Conservation (phyloP, 441 rosid species). For the Pelargonium myrrhifolium region DNA sequence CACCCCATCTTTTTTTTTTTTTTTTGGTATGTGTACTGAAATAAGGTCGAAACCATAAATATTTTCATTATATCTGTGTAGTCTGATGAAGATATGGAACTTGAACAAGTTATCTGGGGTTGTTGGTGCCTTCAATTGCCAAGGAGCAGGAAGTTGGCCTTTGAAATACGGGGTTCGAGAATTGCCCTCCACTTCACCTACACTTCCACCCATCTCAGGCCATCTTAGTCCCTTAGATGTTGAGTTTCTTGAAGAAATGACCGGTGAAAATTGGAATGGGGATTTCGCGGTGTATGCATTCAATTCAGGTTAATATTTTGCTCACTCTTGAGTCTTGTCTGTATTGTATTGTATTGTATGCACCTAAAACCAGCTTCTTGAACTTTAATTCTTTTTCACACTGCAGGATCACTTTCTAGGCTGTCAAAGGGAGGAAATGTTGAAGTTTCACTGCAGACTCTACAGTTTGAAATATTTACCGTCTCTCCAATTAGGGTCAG, state of each 20-base stretch:
- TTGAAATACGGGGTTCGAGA: conserved; percentile 26
- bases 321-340: too few relatives aligned
- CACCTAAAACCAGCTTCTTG: conserved; percentile 10
- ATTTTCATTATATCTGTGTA: conserved; percentile 16
- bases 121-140: conserved; percentile 66
- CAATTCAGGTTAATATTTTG: conserved; percentile 31
- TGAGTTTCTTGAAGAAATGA: conserved; percentile 47
- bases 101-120: conserved; percentile 54
- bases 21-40: neutral
- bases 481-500: conserved; percentile 44
- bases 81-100: conserved; percentile 59
- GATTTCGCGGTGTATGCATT: conserved; percentile 44
- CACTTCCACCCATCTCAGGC: conserved; percentile 28
- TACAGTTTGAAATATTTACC: conserved; percentile 41
- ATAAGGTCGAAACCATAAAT: neutral
- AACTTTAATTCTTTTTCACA: neutral
- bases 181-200: neutral
- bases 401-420: conserved; percentile 31
- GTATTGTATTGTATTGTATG: neutral
- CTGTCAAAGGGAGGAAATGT: conserved; percentile 31
- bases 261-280: conserved; percentile 39
- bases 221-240: conserved; percentile 33
- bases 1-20: too few relatives aligned
- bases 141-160: conserved; percentile 66
- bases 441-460: conserved; percentile 32